These are phyloP conservation scores for Colletotrichum cereale DNA, from an alignment of 2,329 filamentous ascomycete genomes.

Conservation along the genomic window DNA sequence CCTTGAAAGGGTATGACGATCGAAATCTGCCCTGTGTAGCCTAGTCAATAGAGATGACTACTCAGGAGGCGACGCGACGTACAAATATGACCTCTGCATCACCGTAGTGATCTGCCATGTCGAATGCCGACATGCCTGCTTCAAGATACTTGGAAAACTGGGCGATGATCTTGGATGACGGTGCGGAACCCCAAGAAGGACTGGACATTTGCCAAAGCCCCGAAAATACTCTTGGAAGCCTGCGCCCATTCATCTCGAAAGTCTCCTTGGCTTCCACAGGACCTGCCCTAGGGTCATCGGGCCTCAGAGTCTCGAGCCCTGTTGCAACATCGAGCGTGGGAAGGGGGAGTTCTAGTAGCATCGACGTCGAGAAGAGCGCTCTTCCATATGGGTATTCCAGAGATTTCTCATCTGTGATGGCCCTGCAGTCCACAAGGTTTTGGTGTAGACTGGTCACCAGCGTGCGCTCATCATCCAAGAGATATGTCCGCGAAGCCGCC, in stretches of 20 bases:
- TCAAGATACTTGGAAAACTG: constrained; percentile 46
- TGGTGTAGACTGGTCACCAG: neutral
- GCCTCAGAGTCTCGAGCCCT: no score
- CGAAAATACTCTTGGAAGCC: constrained; percentile 47
- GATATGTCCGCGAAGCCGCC: constrained; percentile 40
- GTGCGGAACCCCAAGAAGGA: constrained; percentile 47
- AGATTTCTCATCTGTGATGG: neutral
- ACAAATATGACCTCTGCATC: constrained; percentile 41
- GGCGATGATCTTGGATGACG: constrained; percentile 44
- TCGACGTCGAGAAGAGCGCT: constrained; percentile 17
- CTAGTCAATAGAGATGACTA: constrained; percentile 14
- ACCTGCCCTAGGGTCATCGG: neutral
- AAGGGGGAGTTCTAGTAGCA: constrained; percentile 10
- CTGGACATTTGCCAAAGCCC: constrained; percentile 51
- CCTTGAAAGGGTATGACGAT: constrained; percentile 45
- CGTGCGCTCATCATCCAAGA: constrained; percentile 40
- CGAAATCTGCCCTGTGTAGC: constrained; percentile 48
- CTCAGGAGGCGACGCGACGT: constrained; percentile 5
- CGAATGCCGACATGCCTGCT: constrained; percentile 46
- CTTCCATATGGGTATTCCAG: constrained; percentile 22
- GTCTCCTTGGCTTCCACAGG: constrained; percentile 39
- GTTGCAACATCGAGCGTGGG: neutral
- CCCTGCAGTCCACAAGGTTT: constrained; percentile 1
- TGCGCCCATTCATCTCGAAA: constrained; percentile 42
- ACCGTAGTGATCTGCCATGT: constrained; percentile 54